Evolutionary conservation across 345 rosid species (phyloP).

Genomic region (Eucalyptus viminalis): DNA sequence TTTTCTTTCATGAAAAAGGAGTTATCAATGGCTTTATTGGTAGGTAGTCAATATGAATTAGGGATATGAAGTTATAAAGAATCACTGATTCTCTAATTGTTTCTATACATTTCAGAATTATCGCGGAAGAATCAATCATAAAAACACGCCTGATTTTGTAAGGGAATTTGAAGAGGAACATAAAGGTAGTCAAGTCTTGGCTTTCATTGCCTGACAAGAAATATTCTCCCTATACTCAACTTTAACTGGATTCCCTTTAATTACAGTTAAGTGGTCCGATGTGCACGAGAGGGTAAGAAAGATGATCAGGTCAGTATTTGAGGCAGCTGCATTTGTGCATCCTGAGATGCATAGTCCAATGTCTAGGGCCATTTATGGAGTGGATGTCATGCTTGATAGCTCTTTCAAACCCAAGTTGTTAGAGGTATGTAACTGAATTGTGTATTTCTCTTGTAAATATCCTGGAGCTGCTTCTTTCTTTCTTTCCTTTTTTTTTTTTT

Average conservation of each 20-base stretch:
- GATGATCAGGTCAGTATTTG: slow-evolving; percentile 58
- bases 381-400: slow-evolving; percentile 84
- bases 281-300: slow-evolving; percentile 51
- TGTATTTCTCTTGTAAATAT: not conserved
- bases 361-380: slow-evolving; percentile 83
- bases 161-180: slow-evolving; percentile 79
- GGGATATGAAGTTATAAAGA: not conserved
- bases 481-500: fast-evolving
- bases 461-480: not conserved
- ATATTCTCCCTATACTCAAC: not conserved
- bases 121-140: slow-evolving; percentile 69
- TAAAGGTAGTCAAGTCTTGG: slow-evolving; percentile 30
- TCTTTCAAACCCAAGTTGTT: slow-evolving; percentile 71
- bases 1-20: not conserved
- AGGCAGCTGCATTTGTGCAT: slow-evolving; percentile 75
- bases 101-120: slow-evolving; percentile 56
- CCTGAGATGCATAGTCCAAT: slow-evolving; percentile 81
- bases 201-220: not conserved
- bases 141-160: slow-evolving; percentile 69
- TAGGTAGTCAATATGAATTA: not conserved
- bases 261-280: slow-evolving; percentile 72
- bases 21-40: not conserved
- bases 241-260: not conserved
- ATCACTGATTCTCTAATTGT: not conserved
- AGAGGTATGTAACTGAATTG: slow-evolving; percentile 50